phyloP scores from a whole-genome alignment of 2,329 filamentous ascomycete species.

The Verticillium klebahnii region DNA sequence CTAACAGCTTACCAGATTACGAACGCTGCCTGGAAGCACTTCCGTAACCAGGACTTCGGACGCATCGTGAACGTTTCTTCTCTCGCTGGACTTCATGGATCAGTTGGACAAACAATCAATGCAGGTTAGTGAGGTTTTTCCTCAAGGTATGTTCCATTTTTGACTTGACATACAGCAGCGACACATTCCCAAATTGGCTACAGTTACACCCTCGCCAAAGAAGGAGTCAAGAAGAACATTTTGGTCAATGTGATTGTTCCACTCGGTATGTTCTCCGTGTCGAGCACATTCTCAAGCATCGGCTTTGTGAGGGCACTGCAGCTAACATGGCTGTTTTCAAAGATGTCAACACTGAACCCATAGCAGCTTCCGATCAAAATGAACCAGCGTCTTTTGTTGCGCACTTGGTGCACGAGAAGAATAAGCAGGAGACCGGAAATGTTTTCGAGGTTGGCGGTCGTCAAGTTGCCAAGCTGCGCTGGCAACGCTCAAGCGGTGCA shows the following conservation, averaged over 20 bases:
- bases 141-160: background rate
- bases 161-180: slow-evolving; percentile 52
- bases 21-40: slow-evolving; percentile 92
- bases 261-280: slow-evolving; percentile 43
- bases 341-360: slow-evolving; percentile 87
- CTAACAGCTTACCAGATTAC: slow-evolving; percentile 69
- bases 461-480: slow-evolving; percentile 86
- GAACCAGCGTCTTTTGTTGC: slow-evolving; percentile 95
- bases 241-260: slow-evolving; percentile 91
- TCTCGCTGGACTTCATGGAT: slow-evolving; percentile 92
- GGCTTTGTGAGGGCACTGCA: slow-evolving; percentile 21
- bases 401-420: slow-evolving; percentile 79
- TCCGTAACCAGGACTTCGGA: slow-evolving; percentile 98
- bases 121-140: slow-evolving; percentile 48
- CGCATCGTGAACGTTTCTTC: slow-evolving; percentile 95
- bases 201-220: slow-evolving; percentile 96
- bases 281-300: background rate
- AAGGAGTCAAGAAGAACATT: slow-evolving; percentile 98
- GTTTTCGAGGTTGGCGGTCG: slow-evolving; percentile 95
- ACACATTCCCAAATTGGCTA: slow-evolving; percentile 95
- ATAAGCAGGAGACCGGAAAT: slow-evolving; percentile 74
- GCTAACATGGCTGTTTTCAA: slow-evolving; percentile 94
- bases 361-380: slow-evolving; percentile 78
- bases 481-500: slow-evolving; percentile 88
- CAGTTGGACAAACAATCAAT: slow-evolving; percentile 95